Base-by-base conservation (phyloP, 2,329 filamentous ascomycete genomes). In the Fusarium chaquense region DNA sequence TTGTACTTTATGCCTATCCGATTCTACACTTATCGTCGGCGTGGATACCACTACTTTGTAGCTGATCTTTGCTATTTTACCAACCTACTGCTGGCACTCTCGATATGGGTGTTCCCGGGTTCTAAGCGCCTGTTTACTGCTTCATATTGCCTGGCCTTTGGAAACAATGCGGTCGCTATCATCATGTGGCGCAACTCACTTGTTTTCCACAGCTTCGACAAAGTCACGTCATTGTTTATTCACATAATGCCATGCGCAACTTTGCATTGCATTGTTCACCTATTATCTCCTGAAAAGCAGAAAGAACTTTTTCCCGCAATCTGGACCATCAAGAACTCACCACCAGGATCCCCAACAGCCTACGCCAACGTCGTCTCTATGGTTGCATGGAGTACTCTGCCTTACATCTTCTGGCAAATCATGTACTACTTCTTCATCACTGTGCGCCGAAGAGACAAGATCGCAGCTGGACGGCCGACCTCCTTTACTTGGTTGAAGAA, bases 101-200 rank as follows among this genome's bases (percentile, higher is more conserved):
- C 90, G 73, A 88, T 99, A 52, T 99, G 95, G 94, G 85, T 92
- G 35, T 98, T 98, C 75, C 96, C 96, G 1, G 83, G 87, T 53
- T 98, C 94, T 15, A 97, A 97, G 80, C 90, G 95, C 45, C 86
- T 99, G 18, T 94, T 99, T 79, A 96, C 97, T 70, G 90, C 93
- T 71, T 91, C 93, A 1, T 99, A 94, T 80, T 98, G 96, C 76
- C 85, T 99, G 35, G 93, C 94, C 12, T 97, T 93, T 77, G 96
- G 96, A 68, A 99, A 99, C 81, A 99, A 99, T 77, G 96, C 96
- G 22, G 90, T 98, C 47, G 96, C 96, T 15, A 98, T 99, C 78
- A 94, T 96, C 77, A 96, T 99, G 94, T 99, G 96, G 96, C 90
- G 96, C 69, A 99, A 99, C 79, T 98, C 94, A 33, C 88, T 99